Base-by-base conservation (phyloP, 768 basidiomycete genomes). In the Gelatoporia subvermispora region DNA sequence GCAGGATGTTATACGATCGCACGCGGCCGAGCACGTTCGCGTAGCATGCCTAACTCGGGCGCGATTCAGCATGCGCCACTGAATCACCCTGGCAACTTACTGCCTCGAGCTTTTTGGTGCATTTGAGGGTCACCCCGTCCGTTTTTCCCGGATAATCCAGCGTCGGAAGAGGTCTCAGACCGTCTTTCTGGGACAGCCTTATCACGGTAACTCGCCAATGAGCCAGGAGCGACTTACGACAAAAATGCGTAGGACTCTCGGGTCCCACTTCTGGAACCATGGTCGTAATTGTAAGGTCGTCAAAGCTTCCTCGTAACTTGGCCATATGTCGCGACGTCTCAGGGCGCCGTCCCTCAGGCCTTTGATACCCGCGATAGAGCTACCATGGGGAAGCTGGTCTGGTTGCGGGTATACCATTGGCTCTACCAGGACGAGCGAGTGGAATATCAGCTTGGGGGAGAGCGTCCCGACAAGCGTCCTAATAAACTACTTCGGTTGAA, bases 321-420 rank as follows among this genome's bases (percentile, higher is more conserved):
- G 59, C 81, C 79, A 82, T 10, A 71, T 67, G 57, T 81, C 78
- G 3, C 75, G 63, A 13, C 78, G 69, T 34, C 64, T 71, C 34
- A 51, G 45, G 1, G 74, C 67, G 5, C 69, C 72, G 3, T 39
- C 28, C 13, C 5, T 31, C 28, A 31, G 28, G 28, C 28, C 28
- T 5, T 13, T 13, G 13, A 31, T 31, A 13, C 28, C 28, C n/a
- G n/a, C n/a, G n/a, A n/a, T n/a, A n/a, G n/a, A n/a, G 13, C 28
- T 38, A 5, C n/a, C 37, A 5, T 7, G n/a, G 5, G 37, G 7
- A 20, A 5, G n/a, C 16, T 38, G 37, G 5, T 4, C n/a, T 5
- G 37, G 7, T 8, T n/a, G 8, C 8, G 41, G 41, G 23, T 21
- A 42, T 13, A 31, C 7, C 28, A 31, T 31, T 8, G 41, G 41